Conservation (phyloP, 495 filamentous ascomycete species). For the Daldinia childiae region DNA sequence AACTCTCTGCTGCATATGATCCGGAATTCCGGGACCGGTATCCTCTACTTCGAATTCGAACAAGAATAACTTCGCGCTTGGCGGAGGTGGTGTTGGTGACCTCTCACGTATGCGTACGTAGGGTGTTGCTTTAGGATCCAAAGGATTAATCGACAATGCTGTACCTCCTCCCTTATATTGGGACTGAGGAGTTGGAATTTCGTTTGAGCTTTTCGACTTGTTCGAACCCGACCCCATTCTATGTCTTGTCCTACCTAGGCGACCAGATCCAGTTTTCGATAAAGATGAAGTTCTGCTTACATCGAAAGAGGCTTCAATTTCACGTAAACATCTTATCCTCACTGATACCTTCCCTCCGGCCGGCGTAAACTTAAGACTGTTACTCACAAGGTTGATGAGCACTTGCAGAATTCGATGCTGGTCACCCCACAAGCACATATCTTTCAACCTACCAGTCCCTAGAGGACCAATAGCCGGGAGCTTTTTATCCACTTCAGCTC, state of each 20-base stretch:
- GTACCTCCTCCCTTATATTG: constrained; percentile 51
- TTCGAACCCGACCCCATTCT: constrained; percentile 60
- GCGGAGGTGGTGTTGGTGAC: constrained; percentile 67
- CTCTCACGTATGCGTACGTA: constrained; percentile 63
- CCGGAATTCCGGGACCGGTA: constrained; percentile 89
- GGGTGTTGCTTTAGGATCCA: constrained; percentile 62
- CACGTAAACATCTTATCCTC: constrained; percentile 74
- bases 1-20: constrained; percentile 76
- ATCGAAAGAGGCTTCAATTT: constrained; percentile 53
- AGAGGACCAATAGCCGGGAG: constrained; percentile 64
- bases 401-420: constrained; percentile 88
- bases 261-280: constrained; percentile 56
- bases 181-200: constrained; percentile 37
- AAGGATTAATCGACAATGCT: constrained; percentile 66
- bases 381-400: constrained; percentile 91
- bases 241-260: constrained; percentile 52
- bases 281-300: constrained; percentile 61
- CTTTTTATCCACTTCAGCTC: constrained; percentile 48
- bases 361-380: constrained; percentile 92
- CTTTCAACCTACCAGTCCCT: constrained; percentile 71
- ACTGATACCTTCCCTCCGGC: constrained; percentile 76
- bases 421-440: constrained; percentile 86
- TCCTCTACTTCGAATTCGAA: constrained; percentile 93
- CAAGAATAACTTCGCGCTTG: constrained; percentile 65
- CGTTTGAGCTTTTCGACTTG: constrained; percentile 57